Evolutionary conservation across 1,284 basidiomycete species (phyloP), one percentile per base, ranked within the genome.

Genomic region (Lignosus rhinocerotis): DNA sequence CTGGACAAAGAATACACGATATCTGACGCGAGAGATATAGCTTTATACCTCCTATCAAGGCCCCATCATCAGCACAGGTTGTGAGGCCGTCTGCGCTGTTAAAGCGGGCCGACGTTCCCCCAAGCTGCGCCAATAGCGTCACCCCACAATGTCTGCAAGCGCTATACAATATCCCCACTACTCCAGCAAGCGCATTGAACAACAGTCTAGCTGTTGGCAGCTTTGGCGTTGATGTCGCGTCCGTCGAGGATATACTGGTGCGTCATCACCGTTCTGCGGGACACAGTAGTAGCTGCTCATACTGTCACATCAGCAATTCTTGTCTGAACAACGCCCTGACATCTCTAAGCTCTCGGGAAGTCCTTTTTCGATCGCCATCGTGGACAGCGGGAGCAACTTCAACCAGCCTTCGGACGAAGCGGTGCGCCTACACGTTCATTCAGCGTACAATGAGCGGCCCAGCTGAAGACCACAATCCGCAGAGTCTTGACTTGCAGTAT

Each of bases 401-500:
- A 25, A 25, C 25, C 4, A 25, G 25, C 25, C 25, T 12, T 6
- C 33, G 31, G 31, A 31, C 12, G 21, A 57, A 53, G 6, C 59
- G 56, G 1, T 46, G 66, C 66, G 49, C 63, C 63, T 19, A 65
- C 66, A 47, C 16, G 65, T 56, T 6, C 42, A 1, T 10, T 11
- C 30, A 8, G n/a, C 25, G 5, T 9, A 34, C 30, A 17, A n/a
- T 19, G 12, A 17, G 16, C 12, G 7, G 21, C 25, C 19, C n/a
- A 8, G 39, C 8, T 4, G 6, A 25, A 8, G 33, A 30, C 16
- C 6, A n/a, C 25, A 8, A 42, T 32, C 12, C 17, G 39, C 51
- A 47, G 47, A 83, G 83, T 64, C 73, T 87, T 10, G 84, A 87
- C 64, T 81, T 85, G 38, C 83, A 88, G 72, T 86, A 87, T 59